These are phyloP conservation scores for Fusarium graminum DNA, from an alignment of 2,329 filamentous ascomycete genomes.

Conservation along the genomic window DNA sequence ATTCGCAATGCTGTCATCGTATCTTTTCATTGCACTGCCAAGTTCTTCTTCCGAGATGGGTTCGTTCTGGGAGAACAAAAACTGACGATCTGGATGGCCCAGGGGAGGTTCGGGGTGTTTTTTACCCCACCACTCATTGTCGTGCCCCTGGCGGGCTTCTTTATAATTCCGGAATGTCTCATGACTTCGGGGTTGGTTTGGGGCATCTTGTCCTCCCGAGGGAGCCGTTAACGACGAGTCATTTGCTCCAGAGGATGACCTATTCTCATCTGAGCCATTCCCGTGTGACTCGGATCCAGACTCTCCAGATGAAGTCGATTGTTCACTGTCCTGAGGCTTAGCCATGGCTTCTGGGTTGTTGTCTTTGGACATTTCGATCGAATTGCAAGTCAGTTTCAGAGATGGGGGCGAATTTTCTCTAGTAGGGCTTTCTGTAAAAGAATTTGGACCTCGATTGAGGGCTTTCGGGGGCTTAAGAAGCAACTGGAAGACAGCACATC, in stretches of 20 bases:
- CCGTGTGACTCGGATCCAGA: background rate
- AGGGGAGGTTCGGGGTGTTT: slow-evolving; percentile 3
- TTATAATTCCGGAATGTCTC: slow-evolving; percentile 1
- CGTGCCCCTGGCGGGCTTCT: background rate
- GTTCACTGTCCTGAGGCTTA: background rate
- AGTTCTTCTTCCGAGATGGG: slow-evolving; percentile 18
- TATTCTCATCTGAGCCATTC: no score
- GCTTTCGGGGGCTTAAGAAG: background rate
- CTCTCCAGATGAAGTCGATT: background rate
- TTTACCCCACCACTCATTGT: slow-evolving; percentile 19
- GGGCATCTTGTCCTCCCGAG: no score
- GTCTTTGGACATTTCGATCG: slow-evolving; percentile 1
- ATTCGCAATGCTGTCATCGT: background rate
- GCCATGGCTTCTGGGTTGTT: background rate
- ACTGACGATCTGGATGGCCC: slow-evolving; percentile 27
- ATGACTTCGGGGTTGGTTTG: background rate
- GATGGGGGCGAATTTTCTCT: background rate
- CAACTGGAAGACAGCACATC: background rate
- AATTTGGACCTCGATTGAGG: background rate
- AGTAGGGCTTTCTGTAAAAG: background rate
- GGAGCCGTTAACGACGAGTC: no score
- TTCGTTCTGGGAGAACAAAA: slow-evolving; percentile 18
- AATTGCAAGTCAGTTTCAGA: background rate
- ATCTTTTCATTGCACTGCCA: background rate
- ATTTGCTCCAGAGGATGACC: no score